Percentiles rank a stretch among this genome's conserved stretches.
phyloP scores from a whole-genome alignment of 2,329 filamentous ascomycete genomes.

The Amauroascus verrucosus region DNA sequence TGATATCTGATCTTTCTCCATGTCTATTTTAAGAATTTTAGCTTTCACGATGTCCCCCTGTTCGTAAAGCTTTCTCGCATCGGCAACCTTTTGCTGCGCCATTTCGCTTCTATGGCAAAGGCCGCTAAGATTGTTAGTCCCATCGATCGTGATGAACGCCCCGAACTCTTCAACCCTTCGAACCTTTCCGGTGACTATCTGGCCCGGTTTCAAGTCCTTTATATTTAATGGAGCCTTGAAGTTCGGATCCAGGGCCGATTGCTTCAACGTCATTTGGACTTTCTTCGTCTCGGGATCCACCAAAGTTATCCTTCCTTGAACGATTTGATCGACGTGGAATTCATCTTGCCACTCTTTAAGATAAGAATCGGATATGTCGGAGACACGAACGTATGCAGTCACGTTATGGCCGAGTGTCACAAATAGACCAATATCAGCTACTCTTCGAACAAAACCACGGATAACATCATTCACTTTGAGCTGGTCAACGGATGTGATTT shows the following conservation, averaged over 20 bases:
- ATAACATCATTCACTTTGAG: slow-evolving; percentile 67
- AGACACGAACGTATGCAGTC: slow-evolving; percentile 71
- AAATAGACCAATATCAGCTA: slow-evolving; percentile 82
- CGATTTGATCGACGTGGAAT: slow-evolving; percentile 80
- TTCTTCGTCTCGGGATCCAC: slow-evolving; percentile 60
- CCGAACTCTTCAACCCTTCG: slow-evolving; percentile 92
- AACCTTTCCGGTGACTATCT: slow-evolving; percentile 78
- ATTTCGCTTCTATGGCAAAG: slow-evolving; percentile 88
- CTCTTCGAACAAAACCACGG: slow-evolving; percentile 83
- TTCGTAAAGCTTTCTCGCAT: slow-evolving; percentile 81
- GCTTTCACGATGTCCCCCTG: slow-evolving; percentile 92
- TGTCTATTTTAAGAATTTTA: slow-evolving; percentile 68
- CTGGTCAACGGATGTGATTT: slow-evolving; percentile 61
- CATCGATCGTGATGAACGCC: slow-evolving; percentile 83
- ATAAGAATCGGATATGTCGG: slow-evolving; percentile 80
- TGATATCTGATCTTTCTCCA: slow-evolving; percentile 65
- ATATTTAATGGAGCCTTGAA: slow-evolving; percentile 65
- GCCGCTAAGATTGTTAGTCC: slow-evolving; percentile 79
- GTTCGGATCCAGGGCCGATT: slow-evolving; percentile 68
- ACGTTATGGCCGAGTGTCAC: slow-evolving; percentile 71
- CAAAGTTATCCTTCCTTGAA: slow-evolving; percentile 71
- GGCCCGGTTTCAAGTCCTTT: slow-evolving; percentile 65
- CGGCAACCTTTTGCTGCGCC: slow-evolving; percentile 69
- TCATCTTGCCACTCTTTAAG: slow-evolving; percentile 91
- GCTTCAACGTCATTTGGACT: slow-evolving; percentile 77